Evolutionary conservation across 1,284 basidiomycete species (phyloP), one percentile per base, ranked within the genome.

Genomic region (Ganoderma lingzhi): DNA sequence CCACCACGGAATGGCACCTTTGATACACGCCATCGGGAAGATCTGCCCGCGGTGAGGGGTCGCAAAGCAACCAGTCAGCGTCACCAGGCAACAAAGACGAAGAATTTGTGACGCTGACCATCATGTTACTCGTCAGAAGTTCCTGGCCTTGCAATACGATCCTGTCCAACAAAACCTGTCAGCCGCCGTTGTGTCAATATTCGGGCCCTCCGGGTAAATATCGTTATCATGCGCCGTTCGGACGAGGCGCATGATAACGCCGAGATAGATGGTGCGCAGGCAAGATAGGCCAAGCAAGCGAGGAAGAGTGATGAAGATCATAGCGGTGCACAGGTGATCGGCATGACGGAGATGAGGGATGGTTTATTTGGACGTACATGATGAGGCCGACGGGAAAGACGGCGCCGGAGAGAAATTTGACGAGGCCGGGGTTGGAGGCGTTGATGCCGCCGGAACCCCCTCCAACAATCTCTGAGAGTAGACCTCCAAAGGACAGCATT

Each of bases 321-420:
- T 19, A 32, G 19, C 30, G 56, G 35, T 19, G 35, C 56, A 32
- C 35, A 9, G 14, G 28, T 12, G 32, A n/a, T 59, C 19, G 56
- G 8, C 12, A 32, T 19, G 53, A 35, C 30, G 32, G 53, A 30
- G 30, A 35, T 19, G 35, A 15, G 35, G 9, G 35, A 39, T 17
- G 35, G 35, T 12, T 12, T 35, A 39, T 37, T n/a, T 35, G 19
- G 35, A 77, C 84, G 71, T 75, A 92, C 91, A 93, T 93, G 69
- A 91, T 88, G 81, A 93, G 87, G 76, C 91, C 91, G 2, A 91
- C 89, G 8, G 91, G 91, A 78, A 93, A 93, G 35, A 92, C 88
- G 56, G 91, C 86, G 9, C 89, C 91, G 28, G 85, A 85, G 2
- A 93, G 77, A 35, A 92, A 76, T 75, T 90, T 92, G 66, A 91